These are phyloP conservation scores for Monosporascus sp. DNA, from an alignment of 2,329 filamentous ascomycete genomes.

Conservation along the genomic window DNA sequence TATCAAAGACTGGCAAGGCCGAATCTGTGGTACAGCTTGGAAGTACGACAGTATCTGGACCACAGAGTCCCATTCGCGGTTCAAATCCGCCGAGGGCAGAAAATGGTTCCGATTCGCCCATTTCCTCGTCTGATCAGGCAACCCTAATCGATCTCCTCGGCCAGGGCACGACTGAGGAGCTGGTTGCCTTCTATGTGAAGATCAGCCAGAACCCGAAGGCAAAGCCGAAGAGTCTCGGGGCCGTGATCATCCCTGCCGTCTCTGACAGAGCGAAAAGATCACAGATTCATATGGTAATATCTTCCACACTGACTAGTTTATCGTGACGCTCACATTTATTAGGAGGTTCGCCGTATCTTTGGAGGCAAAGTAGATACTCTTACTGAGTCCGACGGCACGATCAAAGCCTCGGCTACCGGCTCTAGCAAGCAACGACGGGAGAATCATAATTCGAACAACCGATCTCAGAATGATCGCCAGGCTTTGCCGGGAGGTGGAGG, in stretches of 20 bases:
- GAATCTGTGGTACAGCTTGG: neutral
- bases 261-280: slow-evolving; percentile 22
- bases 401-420: slow-evolving; percentile 49
- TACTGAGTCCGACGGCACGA: slow-evolving; percentile 54
- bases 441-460: slow-evolving; percentile 19
- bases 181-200: slow-evolving; percentile 19
- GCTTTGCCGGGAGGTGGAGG: slow-evolving; percentile 40
- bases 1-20: neutral
- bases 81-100: slow-evolving; percentile 4
- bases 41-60: neutral
- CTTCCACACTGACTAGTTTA: neutral
- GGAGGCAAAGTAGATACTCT: slow-evolving; percentile 69
- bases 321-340: slow-evolving; percentile 12
- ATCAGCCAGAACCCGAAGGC: slow-evolving; percentile 15
- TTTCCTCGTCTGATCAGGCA: slow-evolving; percentile 14
- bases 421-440: slow-evolving; percentile 22
- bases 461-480: slow-evolving; percentile 16
- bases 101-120: slow-evolving; percentile 3
- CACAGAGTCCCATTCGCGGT: neutral
- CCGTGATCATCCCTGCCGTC: slow-evolving; percentile 22
- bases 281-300: slow-evolving; percentile 41
- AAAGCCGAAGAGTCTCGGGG: slow-evolving; percentile 10
- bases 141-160: slow-evolving; percentile 19
- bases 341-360: slow-evolving; percentile 73
- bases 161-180: slow-evolving; percentile 14